These are phyloP conservation scores for Aspergillus ostianus DNA, from an alignment of 495 filamentous ascomycete genomes.

Conservation along the genomic window DNA sequence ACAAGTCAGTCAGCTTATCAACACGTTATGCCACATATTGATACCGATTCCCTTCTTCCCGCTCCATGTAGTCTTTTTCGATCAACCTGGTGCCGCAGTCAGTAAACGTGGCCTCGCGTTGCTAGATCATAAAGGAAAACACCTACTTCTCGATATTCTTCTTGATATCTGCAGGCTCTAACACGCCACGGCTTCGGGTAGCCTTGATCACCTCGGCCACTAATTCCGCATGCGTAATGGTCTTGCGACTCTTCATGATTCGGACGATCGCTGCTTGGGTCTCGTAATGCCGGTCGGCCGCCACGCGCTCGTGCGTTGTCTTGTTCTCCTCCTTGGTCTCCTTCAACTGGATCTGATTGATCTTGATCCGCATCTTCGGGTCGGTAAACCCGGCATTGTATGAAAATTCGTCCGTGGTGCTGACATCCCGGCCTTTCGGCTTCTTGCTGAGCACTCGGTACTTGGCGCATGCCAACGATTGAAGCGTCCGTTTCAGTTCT, in stretches of 20 bases:
- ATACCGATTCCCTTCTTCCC: slow-evolving; percentile 73
- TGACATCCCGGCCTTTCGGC: slow-evolving; percentile 81
- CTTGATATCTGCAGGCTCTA: slow-evolving; percentile 88
- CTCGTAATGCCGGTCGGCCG: slow-evolving; percentile 87
- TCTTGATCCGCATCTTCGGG: slow-evolving; percentile 88
- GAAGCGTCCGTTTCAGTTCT: slow-evolving; percentile 85
- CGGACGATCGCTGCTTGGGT: slow-evolving; percentile 95
- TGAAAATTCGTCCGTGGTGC: slow-evolving; percentile 71
- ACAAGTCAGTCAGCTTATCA: slow-evolving; percentile 1
- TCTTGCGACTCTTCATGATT: slow-evolving; percentile 94
- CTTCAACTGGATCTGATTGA: slow-evolving; percentile 96
- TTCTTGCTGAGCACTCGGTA: slow-evolving; percentile 81
- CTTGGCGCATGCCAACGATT: slow-evolving; percentile 89
- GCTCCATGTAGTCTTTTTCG: slow-evolving; percentile 94
- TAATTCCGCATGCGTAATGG: slow-evolving; percentile 76
- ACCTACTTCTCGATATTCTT: slow-evolving; percentile 87
- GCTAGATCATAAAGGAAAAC: slow-evolving; percentile 26
- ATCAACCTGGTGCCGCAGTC: slow-evolving; percentile 60
- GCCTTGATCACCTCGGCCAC: slow-evolving; percentile 85
- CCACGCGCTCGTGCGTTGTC: slow-evolving; percentile 85
- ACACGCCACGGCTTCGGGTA: slow-evolving; percentile 76
- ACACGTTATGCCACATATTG: slow-evolving; percentile 72
- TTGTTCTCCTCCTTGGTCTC: slow-evolving; percentile 92
- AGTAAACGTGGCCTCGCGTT: background rate
- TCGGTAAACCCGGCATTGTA: slow-evolving; percentile 76